Evolutionary conservation across 1,139 yeast species (phyloP).

Genomic region (Blastobotrys apis): DNA sequence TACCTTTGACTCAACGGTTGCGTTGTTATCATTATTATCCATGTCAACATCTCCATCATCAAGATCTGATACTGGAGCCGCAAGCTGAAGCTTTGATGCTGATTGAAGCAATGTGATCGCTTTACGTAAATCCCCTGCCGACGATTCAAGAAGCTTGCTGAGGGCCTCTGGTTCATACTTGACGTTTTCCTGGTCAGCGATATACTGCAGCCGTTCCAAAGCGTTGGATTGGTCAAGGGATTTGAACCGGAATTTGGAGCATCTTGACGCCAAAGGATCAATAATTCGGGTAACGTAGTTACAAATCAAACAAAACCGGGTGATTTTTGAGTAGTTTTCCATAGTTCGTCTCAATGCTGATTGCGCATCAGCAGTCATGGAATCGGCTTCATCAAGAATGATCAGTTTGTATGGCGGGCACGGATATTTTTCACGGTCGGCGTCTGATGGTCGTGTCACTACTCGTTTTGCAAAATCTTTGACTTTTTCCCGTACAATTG

Average conservation of each 20-base stretch:
- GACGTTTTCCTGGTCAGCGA: conserved; percentile 51
- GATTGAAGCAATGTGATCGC: conserved; percentile 91
- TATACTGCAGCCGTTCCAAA: conserved; percentile 55
- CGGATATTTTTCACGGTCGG: conserved; percentile 69
- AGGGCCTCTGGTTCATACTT: conserved; percentile 49
- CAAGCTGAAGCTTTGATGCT: conserved; percentile 54
- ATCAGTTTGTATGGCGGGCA: conserved; percentile 43
- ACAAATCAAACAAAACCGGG: conserved; percentile 90
- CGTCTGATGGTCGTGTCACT: conserved; percentile 72
- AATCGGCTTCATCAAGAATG: conserved; percentile 75
- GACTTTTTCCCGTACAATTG: conserved; percentile 78
- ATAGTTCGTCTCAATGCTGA: conserved; percentile 91
- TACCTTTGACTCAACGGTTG: too few species aligned
- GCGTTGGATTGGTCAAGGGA: conserved; percentile 71
- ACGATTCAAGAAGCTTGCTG: conserved; percentile 57
- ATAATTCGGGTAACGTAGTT: conserved; percentile 94
- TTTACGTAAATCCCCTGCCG: conserved; percentile 87
- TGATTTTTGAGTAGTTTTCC: conserved; percentile 89
- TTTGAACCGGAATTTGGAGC: conserved; percentile 90
- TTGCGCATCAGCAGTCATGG: conserved; percentile 98
- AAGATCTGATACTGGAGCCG: conserved; percentile 18
- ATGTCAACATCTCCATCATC: conserved; percentile 28
- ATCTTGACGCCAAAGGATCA: conserved; percentile 92
- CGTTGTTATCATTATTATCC: conserved; percentile 7
- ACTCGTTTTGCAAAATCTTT: conserved; percentile 82